Evolutionary conservation across 2,329 filamentous ascomycete species (phyloP).

Genomic region (Ceratocystis destructans): DNA sequence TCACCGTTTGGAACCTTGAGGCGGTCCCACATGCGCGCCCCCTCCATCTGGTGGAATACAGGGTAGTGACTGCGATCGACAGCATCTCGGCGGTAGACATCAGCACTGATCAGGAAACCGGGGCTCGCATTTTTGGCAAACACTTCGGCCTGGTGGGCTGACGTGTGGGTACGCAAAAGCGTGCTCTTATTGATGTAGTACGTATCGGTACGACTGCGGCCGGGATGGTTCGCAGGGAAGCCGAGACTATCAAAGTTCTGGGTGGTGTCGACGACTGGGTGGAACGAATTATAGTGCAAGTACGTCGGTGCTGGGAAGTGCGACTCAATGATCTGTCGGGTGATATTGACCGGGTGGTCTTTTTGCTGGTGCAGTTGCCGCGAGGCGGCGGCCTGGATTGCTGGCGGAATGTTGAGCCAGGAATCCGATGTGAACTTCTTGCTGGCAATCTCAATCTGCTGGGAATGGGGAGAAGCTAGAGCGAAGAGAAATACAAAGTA

Average conservation of each 20-base stretch:
- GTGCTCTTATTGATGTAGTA: constrained; percentile 85
- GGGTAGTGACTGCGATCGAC: constrained; percentile 93
- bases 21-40: constrained; percentile 77
- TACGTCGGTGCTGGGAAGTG: constrained; percentile 63
- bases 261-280: constrained; percentile 67
- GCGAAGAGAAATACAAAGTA: constrained; percentile 6
- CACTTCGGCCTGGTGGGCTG: constrained; percentile 76
- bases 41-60: constrained; percentile 98
- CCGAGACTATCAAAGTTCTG: constrained; percentile 98
- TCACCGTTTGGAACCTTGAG: constrained; percentile 39
- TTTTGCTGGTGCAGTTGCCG: constrained; percentile 78
- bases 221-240: constrained; percentile 77
- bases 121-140: constrained; percentile 58
- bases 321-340: constrained; percentile 81
- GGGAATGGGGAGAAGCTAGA: constrained; percentile 17
- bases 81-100: constrained; percentile 90
- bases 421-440: constrained; percentile 53
- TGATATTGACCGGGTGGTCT: constrained; percentile 83
- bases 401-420: constrained; percentile 73
- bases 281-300: constrained; percentile 62
- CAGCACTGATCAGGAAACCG: constrained; percentile 82
- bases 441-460: constrained; percentile 43
- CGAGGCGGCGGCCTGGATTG: constrained; percentile 59
- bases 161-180: constrained; percentile 84
- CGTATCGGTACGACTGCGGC: constrained; percentile 75